These are phyloP conservation scores for Ceratocystis lukuohia DNA, from an alignment of 2,329 filamentous ascomycete species.

Conservation along the genomic window DNA sequence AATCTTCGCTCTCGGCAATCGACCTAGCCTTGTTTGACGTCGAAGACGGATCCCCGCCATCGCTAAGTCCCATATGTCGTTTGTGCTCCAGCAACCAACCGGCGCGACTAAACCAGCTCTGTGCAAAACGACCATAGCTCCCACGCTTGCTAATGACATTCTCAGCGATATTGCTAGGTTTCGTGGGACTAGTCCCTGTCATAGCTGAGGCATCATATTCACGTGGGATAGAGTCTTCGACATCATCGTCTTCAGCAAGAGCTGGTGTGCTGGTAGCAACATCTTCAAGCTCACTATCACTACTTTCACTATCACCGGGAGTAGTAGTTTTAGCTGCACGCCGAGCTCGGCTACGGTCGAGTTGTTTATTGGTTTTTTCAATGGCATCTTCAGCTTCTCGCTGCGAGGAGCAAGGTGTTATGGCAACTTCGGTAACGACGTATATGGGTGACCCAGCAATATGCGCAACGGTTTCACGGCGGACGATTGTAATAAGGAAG, in stretches of 20 bases:
- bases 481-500: constrained; percentile 77
- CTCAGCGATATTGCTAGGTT: constrained; percentile 57
- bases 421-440: constrained; percentile 71
- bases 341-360: constrained; percentile 21
- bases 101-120: constrained; percentile 78
- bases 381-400: constrained; percentile 62
- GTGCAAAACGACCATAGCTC: constrained; percentile 76
- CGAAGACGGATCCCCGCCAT: constrained; percentile 22
- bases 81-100: constrained; percentile 65
- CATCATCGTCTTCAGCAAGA: constrained; percentile 28
- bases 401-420: constrained; percentile 76
- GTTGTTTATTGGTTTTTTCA: constrained; percentile 36
- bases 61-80: constrained; percentile 54
- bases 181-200: constrained; percentile 25
- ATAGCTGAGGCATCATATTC: constrained; percentile 25
- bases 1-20: constrained; percentile 15
- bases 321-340: background rate
- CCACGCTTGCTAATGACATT: constrained; percentile 77
- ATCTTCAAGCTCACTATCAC: constrained; percentile 26
- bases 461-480: constrained; percentile 76
- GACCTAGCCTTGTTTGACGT: constrained; percentile 30
- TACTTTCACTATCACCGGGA: constrained; percentile 19
- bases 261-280: constrained; percentile 33
- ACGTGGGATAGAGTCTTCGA: constrained; percentile 30
- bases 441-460: constrained; percentile 73